Evolutionary conservation across 768 basidiomycete species (phyloP).

Genomic region (Rhizopogon roseolus): DNA sequence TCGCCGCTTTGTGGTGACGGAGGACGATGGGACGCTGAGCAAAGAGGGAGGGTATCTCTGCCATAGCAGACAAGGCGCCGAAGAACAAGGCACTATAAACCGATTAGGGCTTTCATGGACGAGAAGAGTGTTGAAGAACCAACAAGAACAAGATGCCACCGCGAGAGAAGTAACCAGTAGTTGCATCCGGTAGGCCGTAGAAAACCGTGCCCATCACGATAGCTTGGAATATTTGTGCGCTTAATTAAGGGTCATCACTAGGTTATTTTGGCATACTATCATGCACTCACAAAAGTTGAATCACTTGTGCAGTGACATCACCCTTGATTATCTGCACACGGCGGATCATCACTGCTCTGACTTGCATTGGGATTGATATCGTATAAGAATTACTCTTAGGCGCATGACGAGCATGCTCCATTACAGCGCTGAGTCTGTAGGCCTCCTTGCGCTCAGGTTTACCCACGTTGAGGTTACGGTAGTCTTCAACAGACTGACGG

Average conservation of each 20-base stretch:
- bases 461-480: conserved; percentile 41
- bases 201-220: conserved; percentile 38
- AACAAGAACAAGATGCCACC: conserved; percentile 85
- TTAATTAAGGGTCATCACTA: conserved; percentile 22
- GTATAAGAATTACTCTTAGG: conserved; percentile 43
- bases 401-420: conserved; percentile 48
- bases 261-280: conserved; percentile 1
- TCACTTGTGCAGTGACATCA: conserved; percentile 28
- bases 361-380: conserved; percentile 43
- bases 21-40: conserved; percentile 39
- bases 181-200: conserved; percentile 35
- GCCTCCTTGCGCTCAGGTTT: conserved; percentile 35
- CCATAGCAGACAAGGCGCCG: conserved; percentile 52
- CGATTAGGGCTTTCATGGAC: conserved; percentile 4
- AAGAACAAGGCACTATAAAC: conserved; percentile 49
- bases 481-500: conserved; percentile 42
- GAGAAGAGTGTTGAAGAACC: conserved; percentile 13
- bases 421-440: conserved; percentile 45
- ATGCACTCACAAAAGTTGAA: conserved; percentile 19
- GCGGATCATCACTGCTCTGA: conserved; percentile 41
- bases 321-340: conserved; percentile 43
- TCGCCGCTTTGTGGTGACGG: conserved; percentile 39
- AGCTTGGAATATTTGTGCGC: conserved; percentile 33
- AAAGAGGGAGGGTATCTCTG: conserved; percentile 50
- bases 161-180: conserved; percentile 42